These are phyloP conservation scores for Erodium chrysanthum DNA, from an alignment of 441 rosid genomes.

Conservation along the genomic window DNA sequence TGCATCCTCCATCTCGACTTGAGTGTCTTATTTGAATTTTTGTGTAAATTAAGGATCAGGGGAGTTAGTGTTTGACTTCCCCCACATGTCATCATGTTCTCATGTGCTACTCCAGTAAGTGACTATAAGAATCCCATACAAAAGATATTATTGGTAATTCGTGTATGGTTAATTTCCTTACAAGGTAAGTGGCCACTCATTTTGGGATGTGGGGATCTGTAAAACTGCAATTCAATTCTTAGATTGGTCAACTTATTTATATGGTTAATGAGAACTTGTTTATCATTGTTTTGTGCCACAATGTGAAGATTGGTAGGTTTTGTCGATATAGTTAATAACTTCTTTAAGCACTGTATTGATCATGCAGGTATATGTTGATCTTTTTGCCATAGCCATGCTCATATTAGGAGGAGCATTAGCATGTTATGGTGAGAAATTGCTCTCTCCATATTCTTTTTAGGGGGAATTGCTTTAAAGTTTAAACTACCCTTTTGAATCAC, in stretches of 20 bases:
- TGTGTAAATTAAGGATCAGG: too few species aligned
- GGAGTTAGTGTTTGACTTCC: too few species aligned
- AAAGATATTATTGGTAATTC: too few species aligned
- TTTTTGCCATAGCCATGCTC: slow-evolving; percentile 34
- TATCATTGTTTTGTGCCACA: background rate
- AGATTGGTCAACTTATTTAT: background rate
- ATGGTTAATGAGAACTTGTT: background rate
- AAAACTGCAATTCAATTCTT: background rate
- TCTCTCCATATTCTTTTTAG: background rate
- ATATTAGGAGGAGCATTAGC: slow-evolving; percentile 51
- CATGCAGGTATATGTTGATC: slow-evolving; percentile 45
- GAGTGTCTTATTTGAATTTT: too few species aligned
- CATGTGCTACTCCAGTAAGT: too few species aligned
- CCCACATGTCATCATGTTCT: too few species aligned
- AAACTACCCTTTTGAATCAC: too few species aligned
- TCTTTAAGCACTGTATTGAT: slow-evolving; percentile 14
- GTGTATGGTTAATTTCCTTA: too few species aligned
- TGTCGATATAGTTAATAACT: background rate
- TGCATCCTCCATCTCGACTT: too few species aligned
- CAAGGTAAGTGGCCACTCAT: too few species aligned
- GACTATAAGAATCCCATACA: too few species aligned
- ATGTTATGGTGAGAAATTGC: slow-evolving; percentile 44
- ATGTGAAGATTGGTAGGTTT: background rate
- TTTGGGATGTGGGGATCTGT: background rate
- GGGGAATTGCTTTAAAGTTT: too few species aligned